Base-by-base conservation (phyloP, 108 stramenopile species). In the Discostella stelligeroides region DNA sequence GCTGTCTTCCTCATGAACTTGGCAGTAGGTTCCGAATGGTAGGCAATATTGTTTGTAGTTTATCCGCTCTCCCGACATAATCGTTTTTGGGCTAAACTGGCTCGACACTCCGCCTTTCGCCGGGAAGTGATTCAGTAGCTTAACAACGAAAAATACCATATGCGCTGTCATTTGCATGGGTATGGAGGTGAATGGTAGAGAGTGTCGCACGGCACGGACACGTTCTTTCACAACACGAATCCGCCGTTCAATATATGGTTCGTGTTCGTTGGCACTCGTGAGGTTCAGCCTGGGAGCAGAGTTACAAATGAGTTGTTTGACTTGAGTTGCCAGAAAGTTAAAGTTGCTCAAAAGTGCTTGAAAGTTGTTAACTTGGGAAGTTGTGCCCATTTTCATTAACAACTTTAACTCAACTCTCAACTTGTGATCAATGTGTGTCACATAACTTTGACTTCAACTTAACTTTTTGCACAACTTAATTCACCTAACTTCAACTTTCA, bases 71-170 rank as follows among this genome's bases (percentile, higher is more conserved):
- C 54, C 53, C 12, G 66, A 27, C 50, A 68, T 24, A 23, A 68
- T 30, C 2, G 69, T 18, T 40, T 48, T 51, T 4, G 73, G 84
- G 29, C 81, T 75, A 14, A 66, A 45, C 13, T 25, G 34, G 20
- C 46, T 24, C 0, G 81, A 85, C 12, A 85, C 55, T 4, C 79
- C 85, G 20, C 70, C 23, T 20, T 61, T 60, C 4, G n/a, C 18
- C 13, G 79, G 78, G 23, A 85, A 76, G 21, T 64, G 21, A 46
- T 85, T 80, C 7, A 82, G 58, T 25, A 53, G 42, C 10, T 53
- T 51, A 0, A 68, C 67, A 7, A 50, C 62, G 21, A 54, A 17
- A 11, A 49, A 20, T 11, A 82, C 57, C 45, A 80, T 38, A 23
- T 53, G 49, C 30, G 38, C 49, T 42, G 82, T 45, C 0, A 48